Evolutionary conservation across 768 basidiomycete species (phyloP).

Genomic region (Boletus bicolor): DNA sequence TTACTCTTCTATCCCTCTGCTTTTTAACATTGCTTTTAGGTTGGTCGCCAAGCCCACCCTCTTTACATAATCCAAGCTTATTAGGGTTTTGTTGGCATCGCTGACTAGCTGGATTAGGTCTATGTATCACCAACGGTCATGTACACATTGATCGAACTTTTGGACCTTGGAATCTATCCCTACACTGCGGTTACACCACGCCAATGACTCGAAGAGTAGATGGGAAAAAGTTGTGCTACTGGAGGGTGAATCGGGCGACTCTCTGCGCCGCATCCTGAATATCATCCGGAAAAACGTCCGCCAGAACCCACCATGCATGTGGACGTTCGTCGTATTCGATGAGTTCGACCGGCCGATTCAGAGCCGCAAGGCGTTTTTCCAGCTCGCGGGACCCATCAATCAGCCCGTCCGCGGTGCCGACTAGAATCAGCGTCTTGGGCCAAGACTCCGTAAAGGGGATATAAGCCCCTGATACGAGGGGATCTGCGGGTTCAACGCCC

Average conservation of each 20-base stretch:
- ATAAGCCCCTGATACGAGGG: conserved; percentile 16
- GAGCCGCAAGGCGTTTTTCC: background rate
- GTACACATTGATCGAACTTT: conserved; percentile 7
- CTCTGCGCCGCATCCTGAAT: conserved; percentile 13
- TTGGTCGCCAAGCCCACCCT: background rate
- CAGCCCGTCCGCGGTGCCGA: conserved; percentile 18
- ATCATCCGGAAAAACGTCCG: conserved; percentile 13
- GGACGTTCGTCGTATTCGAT: conserved; percentile 25
- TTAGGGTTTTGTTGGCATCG: conserved; percentile 6
- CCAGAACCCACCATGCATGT: conserved; percentile 24
- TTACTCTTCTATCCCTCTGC: background rate
- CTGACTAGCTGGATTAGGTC: conserved; percentile 19
- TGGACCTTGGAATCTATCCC: conserved; percentile 1
- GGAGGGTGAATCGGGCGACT: conserved; percentile 6
- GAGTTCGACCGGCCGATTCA: conserved; percentile 12
- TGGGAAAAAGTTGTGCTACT: background rate
- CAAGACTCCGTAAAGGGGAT: conserved; percentile 16
- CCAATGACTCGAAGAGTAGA: background rate
- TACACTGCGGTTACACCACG: background rate
- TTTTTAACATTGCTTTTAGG: conserved; percentile 2
- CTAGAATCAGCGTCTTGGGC: conserved; percentile 24
- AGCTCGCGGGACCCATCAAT: conserved; percentile 12
- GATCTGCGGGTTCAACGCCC: conserved; percentile 8
- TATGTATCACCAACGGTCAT: conserved; percentile 5
- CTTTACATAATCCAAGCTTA: conserved; percentile 1